Conservation (phyloP, 1,284 basidiomycete genomes). For the Ustilago hordei region DNA sequence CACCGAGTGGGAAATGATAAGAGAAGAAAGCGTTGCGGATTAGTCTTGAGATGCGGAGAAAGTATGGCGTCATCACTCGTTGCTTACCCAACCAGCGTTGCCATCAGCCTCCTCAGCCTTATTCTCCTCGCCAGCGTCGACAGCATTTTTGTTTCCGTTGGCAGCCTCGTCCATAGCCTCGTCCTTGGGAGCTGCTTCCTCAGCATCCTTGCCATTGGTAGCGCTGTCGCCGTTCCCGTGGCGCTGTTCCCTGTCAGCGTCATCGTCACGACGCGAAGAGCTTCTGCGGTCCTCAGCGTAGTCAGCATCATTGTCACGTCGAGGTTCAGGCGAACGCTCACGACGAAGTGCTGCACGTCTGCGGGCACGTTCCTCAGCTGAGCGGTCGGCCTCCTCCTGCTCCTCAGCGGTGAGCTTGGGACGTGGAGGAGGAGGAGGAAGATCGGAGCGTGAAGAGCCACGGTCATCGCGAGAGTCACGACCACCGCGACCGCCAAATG, state of each 20-base stretch:
- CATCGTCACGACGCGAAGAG: slow-evolving; percentile 32
- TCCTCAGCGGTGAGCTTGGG: slow-evolving; percentile 39
- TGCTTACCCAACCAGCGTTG: slow-evolving; percentile 21
- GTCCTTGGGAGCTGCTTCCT: slow-evolving; percentile 20
- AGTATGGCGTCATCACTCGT: slow-evolving; percentile 2
- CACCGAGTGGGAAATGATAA: neutral
- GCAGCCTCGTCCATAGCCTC: slow-evolving; percentile 14
- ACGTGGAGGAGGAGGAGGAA: slow-evolving; percentile 30
- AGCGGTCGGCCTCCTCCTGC: slow-evolving; percentile 49
- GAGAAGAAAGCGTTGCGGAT: neutral
- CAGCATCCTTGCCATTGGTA: slow-evolving; percentile 19
- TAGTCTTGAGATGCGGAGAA: slow-evolving; percentile 3
- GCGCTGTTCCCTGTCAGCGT: slow-evolving; percentile 32
- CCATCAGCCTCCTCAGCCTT: slow-evolving; percentile 13
- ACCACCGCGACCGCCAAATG: slow-evolving; percentile 39
- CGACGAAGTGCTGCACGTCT: slow-evolving; percentile 41
- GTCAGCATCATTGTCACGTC: slow-evolving; percentile 38
- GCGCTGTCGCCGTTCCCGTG: slow-evolving; percentile 34
- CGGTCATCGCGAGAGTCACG: slow-evolving; percentile 39
- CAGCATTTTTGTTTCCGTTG: slow-evolving; percentile 12
- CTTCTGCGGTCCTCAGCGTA: slow-evolving; percentile 42
- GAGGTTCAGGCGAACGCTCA: slow-evolving; percentile 44
- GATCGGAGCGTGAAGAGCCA: slow-evolving; percentile 14
- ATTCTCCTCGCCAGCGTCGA: slow-evolving; percentile 18
- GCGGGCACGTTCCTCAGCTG: slow-evolving; percentile 51